Base-by-base conservation (phyloP, 192 early-diverging fungal species). In the Coemansia sp. region DNA sequence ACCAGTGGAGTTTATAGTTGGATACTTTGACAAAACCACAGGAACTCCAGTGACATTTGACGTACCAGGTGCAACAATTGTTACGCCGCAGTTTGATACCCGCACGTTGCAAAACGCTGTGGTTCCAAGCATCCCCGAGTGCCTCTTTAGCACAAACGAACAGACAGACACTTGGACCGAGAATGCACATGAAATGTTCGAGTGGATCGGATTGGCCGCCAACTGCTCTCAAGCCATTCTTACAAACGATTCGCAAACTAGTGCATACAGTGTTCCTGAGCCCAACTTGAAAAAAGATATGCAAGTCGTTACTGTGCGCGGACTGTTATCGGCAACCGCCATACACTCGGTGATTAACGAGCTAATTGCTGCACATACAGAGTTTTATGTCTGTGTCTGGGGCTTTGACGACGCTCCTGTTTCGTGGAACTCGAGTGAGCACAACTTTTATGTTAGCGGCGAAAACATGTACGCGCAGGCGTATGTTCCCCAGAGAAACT, bases 391-490 rank as follows among this genome's bases (percentile, higher is more conserved):
- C 19, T 68, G 73, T 35, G 79, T 75, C 45, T 81, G 79, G 79
- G 79, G 79, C 35, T 60, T 67, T 54, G 79, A 81, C 22, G 73
- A 81, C 48, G 69, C 73, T 0, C 79, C 79, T 0, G 49, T 75
- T 9, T 81, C 79, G 15, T 75, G 72, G 73, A 55, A 47, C 0
- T 25, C 37, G 17, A 58, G 45, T 57, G 79, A 81, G 58, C 79
- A 81, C 32, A 54, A 56, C 3, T 75, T 53, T 52, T 21, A 70
- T 49, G 29, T 39, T 0, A 81, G 73, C 53, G 79, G 79, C 53
- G 73, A 75, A 24, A 65, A 81, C 57, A 63, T 75, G 57, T 81
- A 66, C 41, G 77, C 72, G 5, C 72, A 80, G 29, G 55, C 59
- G 27, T 70, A 67, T 22, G 37, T 35, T 5, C 62, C 58, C 1